These are phyloP conservation scores for Malassezia pachydermatis DNA, from an alignment of 1,284 basidiomycete genomes.

Conservation along the genomic window DNA sequence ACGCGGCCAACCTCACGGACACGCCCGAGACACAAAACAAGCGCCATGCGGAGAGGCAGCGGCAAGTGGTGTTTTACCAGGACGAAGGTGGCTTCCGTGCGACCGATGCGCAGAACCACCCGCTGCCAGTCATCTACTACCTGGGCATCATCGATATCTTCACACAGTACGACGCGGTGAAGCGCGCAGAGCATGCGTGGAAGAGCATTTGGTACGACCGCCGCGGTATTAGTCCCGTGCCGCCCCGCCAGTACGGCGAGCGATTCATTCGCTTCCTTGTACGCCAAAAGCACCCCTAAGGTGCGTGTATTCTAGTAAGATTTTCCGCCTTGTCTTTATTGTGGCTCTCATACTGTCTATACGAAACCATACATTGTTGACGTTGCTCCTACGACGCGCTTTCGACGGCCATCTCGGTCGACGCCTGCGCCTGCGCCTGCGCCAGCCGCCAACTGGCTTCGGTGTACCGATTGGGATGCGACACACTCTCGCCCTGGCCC, in stretches of 20 bases:
- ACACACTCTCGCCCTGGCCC: constrained; percentile 75
- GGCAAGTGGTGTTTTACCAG: constrained; percentile 85
- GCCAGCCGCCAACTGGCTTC: constrained; percentile 52
- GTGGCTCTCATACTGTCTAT: background rate
- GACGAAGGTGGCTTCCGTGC: constrained; percentile 88
- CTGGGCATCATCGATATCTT: constrained; percentile 49
- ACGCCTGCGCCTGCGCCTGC: constrained; percentile 10
- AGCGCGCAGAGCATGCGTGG: constrained; percentile 81
- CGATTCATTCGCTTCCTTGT: constrained; percentile 37
- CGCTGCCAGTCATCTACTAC: constrained; percentile 77
- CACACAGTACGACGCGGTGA: constrained; percentile 70
- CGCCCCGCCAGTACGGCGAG: constrained; percentile 38
- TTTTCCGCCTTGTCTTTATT: background rate
- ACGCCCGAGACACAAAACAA: background rate
- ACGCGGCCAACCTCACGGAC: background rate
- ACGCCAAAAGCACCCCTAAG: background rate
- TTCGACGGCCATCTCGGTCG: background rate
- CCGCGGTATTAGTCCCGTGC: constrained; percentile 39
- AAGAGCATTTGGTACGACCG: constrained; percentile 61
- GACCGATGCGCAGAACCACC: constrained; percentile 70
- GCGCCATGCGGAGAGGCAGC: constrained; percentile 57
- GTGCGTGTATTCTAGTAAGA: background rate
- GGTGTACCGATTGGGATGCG: constrained; percentile 78
- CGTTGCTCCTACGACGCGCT: background rate
- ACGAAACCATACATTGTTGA: background rate